phyloP scores from a whole-genome alignment of 495 filamentous ascomycete genomes.

The Talaromyces trachyspermus region DNA sequence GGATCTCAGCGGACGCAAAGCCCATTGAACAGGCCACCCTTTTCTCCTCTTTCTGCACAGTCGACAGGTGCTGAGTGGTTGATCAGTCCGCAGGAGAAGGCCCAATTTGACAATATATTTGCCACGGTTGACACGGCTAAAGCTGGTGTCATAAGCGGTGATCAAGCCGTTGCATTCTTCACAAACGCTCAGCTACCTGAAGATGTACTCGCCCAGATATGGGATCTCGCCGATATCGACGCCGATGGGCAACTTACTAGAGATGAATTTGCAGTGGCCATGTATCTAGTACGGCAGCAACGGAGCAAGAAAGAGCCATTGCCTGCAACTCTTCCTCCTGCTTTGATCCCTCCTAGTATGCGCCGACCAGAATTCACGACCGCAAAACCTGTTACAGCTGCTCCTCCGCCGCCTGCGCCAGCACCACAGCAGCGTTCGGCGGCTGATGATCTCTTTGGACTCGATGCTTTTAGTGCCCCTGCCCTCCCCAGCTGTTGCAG shows the following conservation, averaged over 20 bases:
- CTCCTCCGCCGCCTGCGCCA: slow-evolving; percentile 28
- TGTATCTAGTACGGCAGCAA: slow-evolving; percentile 92
- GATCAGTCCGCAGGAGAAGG: slow-evolving; percentile 74
- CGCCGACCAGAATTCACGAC: slow-evolving; percentile 61
- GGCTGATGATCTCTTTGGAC: slow-evolving; percentile 75
- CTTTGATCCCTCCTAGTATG: slow-evolving; percentile 83
- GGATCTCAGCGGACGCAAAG: slow-evolving; percentile 61
- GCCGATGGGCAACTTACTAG: slow-evolving; percentile 75
- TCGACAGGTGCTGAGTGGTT: slow-evolving; percentile 71
- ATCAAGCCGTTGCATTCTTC: slow-evolving; percentile 93
- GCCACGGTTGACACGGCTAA: slow-evolving; percentile 70
- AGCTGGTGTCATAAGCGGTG: slow-evolving; percentile 77
- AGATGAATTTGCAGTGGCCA: slow-evolving; percentile 95
- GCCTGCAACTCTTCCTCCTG: slow-evolving; percentile 67
- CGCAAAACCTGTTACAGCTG: slow-evolving; percentile 42
- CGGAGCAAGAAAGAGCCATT: slow-evolving; percentile 61
- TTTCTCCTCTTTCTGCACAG: slow-evolving; percentile 51
- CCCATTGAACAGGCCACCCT: slow-evolving; percentile 56
- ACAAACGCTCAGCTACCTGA: slow-evolving; percentile 85
- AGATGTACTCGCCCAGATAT: slow-evolving; percentile 88
- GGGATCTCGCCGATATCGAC: slow-evolving; percentile 93
- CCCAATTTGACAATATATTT: slow-evolving; percentile 77
- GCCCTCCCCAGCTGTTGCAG: slow-evolving; percentile 39
- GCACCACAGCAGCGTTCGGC: slow-evolving; percentile 48
- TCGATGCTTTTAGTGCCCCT: slow-evolving; percentile 48